Conservation (phyloP, 345 rosid genomes). For the Arabidopsis arenosa region DNA sequence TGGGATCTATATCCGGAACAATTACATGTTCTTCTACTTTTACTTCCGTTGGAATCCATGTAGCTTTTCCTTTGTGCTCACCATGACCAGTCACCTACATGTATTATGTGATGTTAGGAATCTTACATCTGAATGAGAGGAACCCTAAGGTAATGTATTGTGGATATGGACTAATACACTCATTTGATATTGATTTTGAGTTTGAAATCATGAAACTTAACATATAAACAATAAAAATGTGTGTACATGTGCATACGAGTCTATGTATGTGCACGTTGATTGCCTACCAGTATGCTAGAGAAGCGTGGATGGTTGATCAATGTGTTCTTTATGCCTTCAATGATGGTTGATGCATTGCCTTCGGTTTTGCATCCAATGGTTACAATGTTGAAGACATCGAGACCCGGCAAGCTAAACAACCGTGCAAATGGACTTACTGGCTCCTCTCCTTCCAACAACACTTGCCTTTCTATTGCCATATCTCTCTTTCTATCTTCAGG, state of each 20-base stretch:
- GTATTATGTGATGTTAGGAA: background rate
- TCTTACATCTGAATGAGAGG: background rate
- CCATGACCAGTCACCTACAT: background rate
- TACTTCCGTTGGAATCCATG: slow-evolving; percentile 57
- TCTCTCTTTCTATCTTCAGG: background rate
- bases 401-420: slow-evolving; percentile 9
- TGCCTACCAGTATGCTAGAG: background rate
- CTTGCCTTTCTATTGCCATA: background rate
- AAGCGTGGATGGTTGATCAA: slow-evolving; percentile 7
- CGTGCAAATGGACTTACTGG: background rate
- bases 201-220: background rate
- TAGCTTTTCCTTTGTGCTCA: slow-evolving; percentile 3
- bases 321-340: slow-evolving; percentile 2
- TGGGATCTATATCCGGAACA: slow-evolving; percentile 49
- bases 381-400: background rate
- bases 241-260: background rate
- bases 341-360: background rate
- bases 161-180: background rate
- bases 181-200: background rate
- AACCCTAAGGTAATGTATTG: background rate
- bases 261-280: background rate
- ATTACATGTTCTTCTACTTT: slow-evolving; percentile 61
- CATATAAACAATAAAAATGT: background rate
- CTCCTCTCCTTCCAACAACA: background rate
- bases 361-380: slow-evolving; percentile 1